Conservation (phyloP, 495 filamentous ascomycete species). For the Hyaloscypha variabilis region DNA sequence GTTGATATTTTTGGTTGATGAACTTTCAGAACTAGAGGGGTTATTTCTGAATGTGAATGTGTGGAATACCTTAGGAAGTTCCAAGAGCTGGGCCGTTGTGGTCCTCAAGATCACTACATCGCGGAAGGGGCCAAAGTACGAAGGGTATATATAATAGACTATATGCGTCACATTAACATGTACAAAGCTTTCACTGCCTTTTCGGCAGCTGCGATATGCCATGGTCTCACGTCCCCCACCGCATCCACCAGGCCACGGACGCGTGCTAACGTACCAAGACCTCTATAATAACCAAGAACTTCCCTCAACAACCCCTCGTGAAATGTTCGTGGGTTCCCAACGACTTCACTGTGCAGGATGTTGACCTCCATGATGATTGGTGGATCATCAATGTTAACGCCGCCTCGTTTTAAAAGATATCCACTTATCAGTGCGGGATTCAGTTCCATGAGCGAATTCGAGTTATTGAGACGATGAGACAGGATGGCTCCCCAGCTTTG, state of each 20-base stretch:
- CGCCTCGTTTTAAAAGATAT: conserved; percentile 76
- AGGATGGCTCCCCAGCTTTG: conserved; percentile 81
- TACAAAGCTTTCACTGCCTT: conserved; percentile 63
- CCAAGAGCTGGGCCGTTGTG: neutral
- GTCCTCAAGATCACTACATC: neutral
- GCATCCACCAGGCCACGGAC: conserved; percentile 66
- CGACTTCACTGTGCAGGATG: conserved; percentile 58
- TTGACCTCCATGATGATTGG: conserved; percentile 68
- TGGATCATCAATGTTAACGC: conserved; percentile 60
- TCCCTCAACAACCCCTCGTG: conserved; percentile 67
- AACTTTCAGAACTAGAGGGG: neutral
- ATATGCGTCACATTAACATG: conserved; percentile 47
- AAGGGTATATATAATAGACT: neutral
- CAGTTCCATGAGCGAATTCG: conserved; percentile 62
- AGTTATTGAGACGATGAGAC: conserved; percentile 70
- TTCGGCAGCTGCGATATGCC: conserved; percentile 83
- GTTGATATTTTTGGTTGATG: neutral
- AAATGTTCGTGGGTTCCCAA: conserved; percentile 32
- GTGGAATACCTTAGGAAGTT: neutral
- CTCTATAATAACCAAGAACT: conserved; percentile 72
- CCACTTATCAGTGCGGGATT: conserved; percentile 69
- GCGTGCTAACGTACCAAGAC: conserved; percentile 73
- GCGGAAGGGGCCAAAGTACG: neutral
- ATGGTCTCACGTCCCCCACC: conserved; percentile 69
- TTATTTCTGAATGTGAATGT: neutral